Conservation (phyloP, 768 basidiomycete species). For the Mycena epipterygia region DNA sequence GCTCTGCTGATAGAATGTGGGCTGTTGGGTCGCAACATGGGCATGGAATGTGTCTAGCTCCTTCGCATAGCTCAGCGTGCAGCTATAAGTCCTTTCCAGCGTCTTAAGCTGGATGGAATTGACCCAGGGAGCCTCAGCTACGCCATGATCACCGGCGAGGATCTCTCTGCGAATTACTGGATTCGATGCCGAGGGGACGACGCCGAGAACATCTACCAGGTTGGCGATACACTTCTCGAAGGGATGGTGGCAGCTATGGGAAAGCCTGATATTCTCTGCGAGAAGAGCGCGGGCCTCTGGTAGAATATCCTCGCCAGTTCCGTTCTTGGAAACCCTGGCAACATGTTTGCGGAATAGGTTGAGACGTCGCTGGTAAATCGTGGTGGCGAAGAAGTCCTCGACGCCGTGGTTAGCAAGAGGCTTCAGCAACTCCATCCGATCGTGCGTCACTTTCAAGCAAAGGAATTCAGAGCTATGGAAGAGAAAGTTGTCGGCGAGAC, state of each 20-base stretch:
- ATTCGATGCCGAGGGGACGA: constrained; percentile 9
- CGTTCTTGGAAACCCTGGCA: constrained; percentile 17
- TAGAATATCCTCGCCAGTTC: constrained; percentile 24
- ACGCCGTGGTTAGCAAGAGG: constrained; percentile 24
- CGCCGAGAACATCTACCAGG: constrained; percentile 10
- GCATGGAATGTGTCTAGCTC: constrained; percentile 28
- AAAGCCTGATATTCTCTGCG: constrained; percentile 28
- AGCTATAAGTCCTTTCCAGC: constrained; percentile 19
- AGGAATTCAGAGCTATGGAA: constrained; percentile 25
- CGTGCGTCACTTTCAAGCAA: constrained; percentile 18
- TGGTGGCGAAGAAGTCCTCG: constrained; percentile 28
- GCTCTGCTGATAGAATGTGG: constrained; percentile 23
- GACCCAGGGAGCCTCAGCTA: constrained; percentile 32
- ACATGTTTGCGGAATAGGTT: constrained; percentile 18
- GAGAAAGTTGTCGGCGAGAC: constrained; percentile 28
- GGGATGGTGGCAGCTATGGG: constrained; percentile 21
- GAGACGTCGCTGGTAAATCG: constrained; percentile 27
- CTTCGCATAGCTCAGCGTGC: constrained; percentile 12
- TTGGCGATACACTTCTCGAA: constrained; percentile 16
- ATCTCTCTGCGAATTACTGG: constrained; percentile 20
- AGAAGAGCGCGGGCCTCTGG: constrained; percentile 27
- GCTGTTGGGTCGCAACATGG: constrained; percentile 30
- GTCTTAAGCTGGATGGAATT: constrained; percentile 30
- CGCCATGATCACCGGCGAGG: constrained; percentile 28
- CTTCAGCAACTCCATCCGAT: constrained; percentile 31